Evolutionary conservation across 495 filamentous ascomycete species (phyloP).

Genomic region (Antarctomyces pellizariae): DNA sequence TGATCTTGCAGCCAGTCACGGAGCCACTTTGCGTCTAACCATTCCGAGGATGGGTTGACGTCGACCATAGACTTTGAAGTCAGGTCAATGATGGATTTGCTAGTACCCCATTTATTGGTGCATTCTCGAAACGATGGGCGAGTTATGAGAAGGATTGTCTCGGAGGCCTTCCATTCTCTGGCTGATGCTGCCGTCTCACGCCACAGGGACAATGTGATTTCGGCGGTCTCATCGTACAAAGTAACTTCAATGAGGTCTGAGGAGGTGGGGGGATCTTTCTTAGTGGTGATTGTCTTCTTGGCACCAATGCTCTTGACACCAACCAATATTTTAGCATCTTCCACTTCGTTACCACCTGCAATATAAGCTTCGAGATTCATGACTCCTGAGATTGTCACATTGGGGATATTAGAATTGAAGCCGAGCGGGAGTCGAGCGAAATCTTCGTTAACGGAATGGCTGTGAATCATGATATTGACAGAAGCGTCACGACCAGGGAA

Average conservation of each 20-base stretch:
- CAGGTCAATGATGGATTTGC: too few species aligned
- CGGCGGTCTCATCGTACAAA: constrained; percentile 35
- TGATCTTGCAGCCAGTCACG: too few species aligned
- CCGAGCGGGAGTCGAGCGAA: constrained; percentile 24
- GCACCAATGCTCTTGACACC: constrained; percentile 31
- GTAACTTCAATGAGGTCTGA: constrained; percentile 27
- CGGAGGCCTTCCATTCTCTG: constrained; percentile 24
- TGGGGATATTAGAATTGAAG: constrained; percentile 12
- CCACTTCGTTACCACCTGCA: constrained; percentile 25
- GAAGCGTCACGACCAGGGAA: constrained; percentile 26
- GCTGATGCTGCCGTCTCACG: constrained; percentile 23
- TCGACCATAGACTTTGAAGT: too few species aligned
- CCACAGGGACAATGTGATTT: constrained; percentile 30
- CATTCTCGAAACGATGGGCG: too few species aligned
- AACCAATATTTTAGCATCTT: constrained; percentile 24
- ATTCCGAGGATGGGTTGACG: too few species aligned
- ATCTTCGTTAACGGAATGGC: constrained; percentile 18
- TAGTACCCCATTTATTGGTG: too few species aligned
- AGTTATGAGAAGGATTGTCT: constrained; percentile 35
- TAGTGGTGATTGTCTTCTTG: constrained; percentile 24
- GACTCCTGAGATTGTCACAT: constrained; percentile 18
- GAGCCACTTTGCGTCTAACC: too few species aligned
- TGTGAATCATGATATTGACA: constrained; percentile 27
- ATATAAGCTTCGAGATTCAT: constrained; percentile 32
- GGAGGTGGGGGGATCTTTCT: constrained; percentile 16